Base-by-base conservation (phyloP, 2,329 filamentous ascomycete species). In the Harringtonia aguacate region DNA sequence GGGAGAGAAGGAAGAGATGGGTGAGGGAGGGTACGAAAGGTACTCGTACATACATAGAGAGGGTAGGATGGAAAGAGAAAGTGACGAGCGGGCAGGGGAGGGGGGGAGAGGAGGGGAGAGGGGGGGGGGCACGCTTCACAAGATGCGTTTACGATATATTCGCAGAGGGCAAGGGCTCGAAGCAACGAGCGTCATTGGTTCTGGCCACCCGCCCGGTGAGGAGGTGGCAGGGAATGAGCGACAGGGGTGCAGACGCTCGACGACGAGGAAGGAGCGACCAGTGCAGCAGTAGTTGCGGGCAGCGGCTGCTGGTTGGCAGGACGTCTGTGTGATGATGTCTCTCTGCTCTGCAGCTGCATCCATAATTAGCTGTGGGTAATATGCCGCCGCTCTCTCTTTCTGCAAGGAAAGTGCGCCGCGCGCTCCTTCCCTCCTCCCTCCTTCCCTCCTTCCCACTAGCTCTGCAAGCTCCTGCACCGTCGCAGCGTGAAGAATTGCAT, bases 171-270 rank as follows among this genome's bases (percentile, higher is more conserved):
- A 17, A 30, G 22, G n/a, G n/a, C n/a, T n/a, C n/a, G n/a, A n/a
- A n/a, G n/a, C n/a, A 24, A 35, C 8, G 39, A 30, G n/a, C 39
- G 14, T 35, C 30, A 41, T 41, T 41, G 39, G 39, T 9, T 35
- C 39, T 9, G 22, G 39, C 18, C 28, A n/a, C 8, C 18, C 38
- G 18, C 13, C 28, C 18, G 12, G 38, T 14, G 18, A n/a, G 30
- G 14, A 24, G n/a, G 24, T 29, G n/a, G 41, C 30, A 42, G 40
- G 36, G 42, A 45, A 43, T n/a, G 24, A 42, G 29, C 42, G 40
- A 48, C 46, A 45, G 42, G 36, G 41, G 39, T 22, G 13, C 20
- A 22, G 8, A 4, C 12, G 18, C 24, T 8, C 13, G 18, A 18
- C 28, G 31, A 35, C 17, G 29, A 29, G 38, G 33, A 34, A 34